A percentile compares a stretch with the other conserved stretches of the same genome.
Conservation (phyloP, 2,329 filamentous ascomycete species). For the Cryphonectria radicalis region DNA sequence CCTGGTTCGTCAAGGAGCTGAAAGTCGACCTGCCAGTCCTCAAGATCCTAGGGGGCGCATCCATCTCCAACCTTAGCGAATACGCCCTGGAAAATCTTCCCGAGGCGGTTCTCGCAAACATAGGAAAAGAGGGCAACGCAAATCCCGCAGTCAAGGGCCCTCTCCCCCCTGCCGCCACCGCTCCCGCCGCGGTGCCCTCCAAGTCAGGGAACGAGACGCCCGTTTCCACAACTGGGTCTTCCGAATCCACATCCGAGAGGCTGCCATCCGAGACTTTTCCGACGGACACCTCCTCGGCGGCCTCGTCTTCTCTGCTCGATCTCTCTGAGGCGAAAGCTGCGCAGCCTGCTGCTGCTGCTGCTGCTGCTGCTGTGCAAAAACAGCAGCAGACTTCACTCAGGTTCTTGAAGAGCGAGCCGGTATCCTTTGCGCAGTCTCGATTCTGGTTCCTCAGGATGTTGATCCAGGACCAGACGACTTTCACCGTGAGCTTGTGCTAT, state of each 20-base stretch:
- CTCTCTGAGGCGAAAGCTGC: not conserved
- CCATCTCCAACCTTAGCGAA: conserved; percentile 1
- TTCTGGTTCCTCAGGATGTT: conserved; percentile 44
- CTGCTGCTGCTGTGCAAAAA: not conserved
- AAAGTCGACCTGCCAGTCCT: conserved; percentile 47
- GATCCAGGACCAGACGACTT: conserved; percentile 43
- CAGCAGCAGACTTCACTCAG: not conserved
- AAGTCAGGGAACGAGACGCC: not conserved
- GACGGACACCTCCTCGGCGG: not conserved
- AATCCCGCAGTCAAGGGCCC: not conserved
- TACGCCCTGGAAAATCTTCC: not conserved
- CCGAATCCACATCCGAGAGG: not conserved
- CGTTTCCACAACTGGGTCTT: not conserved
- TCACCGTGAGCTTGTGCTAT: conserved; percentile 43
- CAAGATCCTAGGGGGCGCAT: conserved; percentile 41
- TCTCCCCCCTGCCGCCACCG: too few species aligned
- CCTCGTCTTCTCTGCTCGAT: not conserved
- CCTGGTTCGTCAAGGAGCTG: conserved; percentile 51
- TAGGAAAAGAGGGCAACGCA: not conserved
- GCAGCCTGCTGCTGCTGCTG: not conserved
- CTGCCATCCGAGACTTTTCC: not conserved
- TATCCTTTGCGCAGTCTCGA: conserved; percentile 45
- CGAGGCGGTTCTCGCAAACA: not conserved
- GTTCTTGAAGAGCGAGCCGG: conserved; percentile 26
- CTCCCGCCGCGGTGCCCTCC: not conserved